A percentile compares a stretch with the other conserved stretches of the same genome.
Conservation (phyloP, 1,284 basidiomycete genomes). For the Xerocomus nothofagi region DNA sequence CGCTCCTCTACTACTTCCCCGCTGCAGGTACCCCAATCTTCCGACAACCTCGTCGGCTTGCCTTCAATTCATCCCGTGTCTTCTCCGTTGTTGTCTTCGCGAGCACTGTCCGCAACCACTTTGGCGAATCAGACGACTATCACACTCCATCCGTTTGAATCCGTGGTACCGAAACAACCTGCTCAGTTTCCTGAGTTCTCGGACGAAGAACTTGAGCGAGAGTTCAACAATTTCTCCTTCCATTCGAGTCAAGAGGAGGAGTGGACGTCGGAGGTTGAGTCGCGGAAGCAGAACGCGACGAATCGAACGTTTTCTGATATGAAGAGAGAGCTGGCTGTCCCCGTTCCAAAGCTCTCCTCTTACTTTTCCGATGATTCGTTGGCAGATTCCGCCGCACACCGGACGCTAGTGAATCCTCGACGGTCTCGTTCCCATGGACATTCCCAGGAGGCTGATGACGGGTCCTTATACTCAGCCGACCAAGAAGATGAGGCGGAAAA, state of each 20-base stretch:
- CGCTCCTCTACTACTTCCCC: neutral
- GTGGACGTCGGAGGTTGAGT: slow-evolving; percentile 18
- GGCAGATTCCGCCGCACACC: slow-evolving; percentile 1
- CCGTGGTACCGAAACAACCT: neutral
- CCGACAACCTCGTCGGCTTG: neutral
- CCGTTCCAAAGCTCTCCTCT: slow-evolving; percentile 10
- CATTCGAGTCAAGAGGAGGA: slow-evolving; percentile 15
- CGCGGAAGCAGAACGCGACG: slow-evolving; percentile 9
- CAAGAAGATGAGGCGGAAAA: neutral
- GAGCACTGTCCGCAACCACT: neutral
- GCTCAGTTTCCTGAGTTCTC: slow-evolving; percentile 5
- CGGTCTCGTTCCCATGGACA: neutral
- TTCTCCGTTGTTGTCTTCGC: neutral
- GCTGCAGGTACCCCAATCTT: neutral
- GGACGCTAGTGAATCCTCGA: neutral
- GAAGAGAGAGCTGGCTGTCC: slow-evolving; percentile 11
- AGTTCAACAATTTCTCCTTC: slow-evolving; percentile 17
- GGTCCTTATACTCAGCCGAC: slow-evolving; percentile 3
- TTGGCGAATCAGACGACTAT: neutral
- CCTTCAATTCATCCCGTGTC: neutral
- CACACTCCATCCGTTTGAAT: neutral
- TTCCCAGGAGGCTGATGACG: neutral
- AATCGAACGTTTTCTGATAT: slow-evolving; percentile 5
- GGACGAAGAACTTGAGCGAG: slow-evolving; percentile 10
- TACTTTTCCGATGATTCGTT: slow-evolving; percentile 18